A percentile compares a stretch with the other conserved stretches of the same genome.
Conservation (phyloP, 148 eudicot genomes). For the Polygonum aviculare region DNA sequence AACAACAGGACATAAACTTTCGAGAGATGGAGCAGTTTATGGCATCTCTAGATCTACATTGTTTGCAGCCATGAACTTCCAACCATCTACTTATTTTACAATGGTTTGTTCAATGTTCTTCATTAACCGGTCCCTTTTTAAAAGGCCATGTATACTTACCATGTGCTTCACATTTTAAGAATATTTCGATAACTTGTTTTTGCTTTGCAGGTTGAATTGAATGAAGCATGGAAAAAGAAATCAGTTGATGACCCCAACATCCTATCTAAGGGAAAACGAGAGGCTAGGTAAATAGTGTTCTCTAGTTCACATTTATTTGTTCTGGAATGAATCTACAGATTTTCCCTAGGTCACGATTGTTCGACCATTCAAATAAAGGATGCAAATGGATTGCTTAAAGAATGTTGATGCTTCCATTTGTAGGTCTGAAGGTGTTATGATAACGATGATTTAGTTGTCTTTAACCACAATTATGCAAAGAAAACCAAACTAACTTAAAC, state of each 20-base stretch:
- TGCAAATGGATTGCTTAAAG: background rate
- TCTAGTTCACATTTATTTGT: background rate
- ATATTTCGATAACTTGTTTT: background rate
- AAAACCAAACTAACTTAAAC: too few species aligned
- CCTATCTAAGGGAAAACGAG: too few species aligned
- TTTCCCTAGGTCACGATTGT: background rate
- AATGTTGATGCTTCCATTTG: conserved; percentile 3
- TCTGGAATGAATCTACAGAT: background rate
- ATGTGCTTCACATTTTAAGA: background rate
- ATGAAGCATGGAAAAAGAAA: too few species aligned
- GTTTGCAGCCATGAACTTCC: too few species aligned
- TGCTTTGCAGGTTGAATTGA: conserved; percentile 40
- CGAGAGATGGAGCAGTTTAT: too few species aligned
- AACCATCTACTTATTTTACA: too few species aligned
- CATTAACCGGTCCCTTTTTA: background rate
- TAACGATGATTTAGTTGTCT: too few species aligned
- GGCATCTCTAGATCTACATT: too few species aligned
- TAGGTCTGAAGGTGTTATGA: conserved; percentile 78
- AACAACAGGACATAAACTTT: too few species aligned
- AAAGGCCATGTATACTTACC: background rate
- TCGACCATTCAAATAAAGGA: background rate
- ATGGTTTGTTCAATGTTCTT: background rate
- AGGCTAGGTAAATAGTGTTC: conserved; percentile 13
- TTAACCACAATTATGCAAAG: too few species aligned
- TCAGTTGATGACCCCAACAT: too few species aligned